Base-by-base conservation (phyloP, 768 basidiomycete species). In the Phanerochaete sordida region DNA sequence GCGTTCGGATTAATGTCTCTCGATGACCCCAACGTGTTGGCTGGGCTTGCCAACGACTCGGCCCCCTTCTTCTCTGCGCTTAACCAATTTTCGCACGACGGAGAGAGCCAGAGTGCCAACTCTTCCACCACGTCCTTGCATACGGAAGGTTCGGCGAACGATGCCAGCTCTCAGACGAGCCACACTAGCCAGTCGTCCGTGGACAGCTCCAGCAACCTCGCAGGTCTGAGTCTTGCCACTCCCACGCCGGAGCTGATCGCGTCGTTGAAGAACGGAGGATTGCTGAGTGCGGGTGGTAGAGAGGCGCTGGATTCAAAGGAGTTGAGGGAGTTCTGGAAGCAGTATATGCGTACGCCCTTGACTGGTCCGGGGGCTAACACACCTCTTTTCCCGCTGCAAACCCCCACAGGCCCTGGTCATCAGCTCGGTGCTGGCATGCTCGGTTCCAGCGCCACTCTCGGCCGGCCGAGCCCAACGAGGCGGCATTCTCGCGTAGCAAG, bases 1-100 rank as follows among this genome's bases (percentile, higher is more conserved):
- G 86, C 85, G 1, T 91, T 93, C 68, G 90, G 88, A 8, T 77
- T 87, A 54, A 82, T 93, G 85, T 84, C 84, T 21, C 78, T 93
- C 53, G 90, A 91, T 58, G 90, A 92, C 67, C 83, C 85, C 1
- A 81, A 81, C 56, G 84, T 86, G 8, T 76, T 91, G 37, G 84
- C 87, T 0, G 82, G 86, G 1, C 75, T 90, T 50, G 71, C 84
- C 1, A 71, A 70, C 3, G 86, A 87, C 59, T 82, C 79, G 6
- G 77, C 81, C 15, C 84, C 87, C 0, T 90, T 90, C 77, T 91
- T 90, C 69, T 75, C 75, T 43, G 63, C 61, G 21, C 54, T 61
- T 27, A 44, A 12, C 26, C n/a, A n/a, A 2, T 61, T 61, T 37
- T 5, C 60, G 23, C 46, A 48, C 55, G 26, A 5, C 6, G 55